Evolutionary conservation across 768 basidiomycete species (phyloP).

Genomic region (Holtermanniella nyarrowii): DNA sequence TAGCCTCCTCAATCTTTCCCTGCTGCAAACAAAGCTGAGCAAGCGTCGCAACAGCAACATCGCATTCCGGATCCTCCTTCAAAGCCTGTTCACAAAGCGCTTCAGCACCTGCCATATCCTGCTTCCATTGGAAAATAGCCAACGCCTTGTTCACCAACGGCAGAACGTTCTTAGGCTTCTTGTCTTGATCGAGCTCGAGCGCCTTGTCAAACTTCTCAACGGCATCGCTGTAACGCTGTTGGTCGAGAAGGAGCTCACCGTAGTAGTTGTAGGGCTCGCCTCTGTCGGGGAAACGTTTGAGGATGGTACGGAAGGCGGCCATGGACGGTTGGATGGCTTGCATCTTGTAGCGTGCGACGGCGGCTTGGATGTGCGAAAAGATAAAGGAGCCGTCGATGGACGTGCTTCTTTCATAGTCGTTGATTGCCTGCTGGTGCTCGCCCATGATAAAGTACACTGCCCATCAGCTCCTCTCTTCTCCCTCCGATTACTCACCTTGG

Average conservation of each 20-base stretch:
- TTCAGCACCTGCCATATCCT: conserved; percentile 60
- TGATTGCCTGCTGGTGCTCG: conserved; percentile 72
- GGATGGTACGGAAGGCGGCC: conserved; percentile 77
- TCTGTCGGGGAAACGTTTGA: conserved; percentile 71
- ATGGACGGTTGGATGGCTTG: conserved; percentile 68
- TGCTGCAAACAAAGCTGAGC: conserved; percentile 89
- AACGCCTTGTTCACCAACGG: conserved; percentile 97
- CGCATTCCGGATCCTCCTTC: conserved; percentile 79
- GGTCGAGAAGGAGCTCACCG: conserved; percentile 88
- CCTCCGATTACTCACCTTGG: conserved; percentile 54
- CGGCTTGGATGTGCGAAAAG: conserved; percentile 93
- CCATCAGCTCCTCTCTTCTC: neutral
- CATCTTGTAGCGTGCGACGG: conserved; percentile 92
- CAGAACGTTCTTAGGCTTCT: conserved; percentile 59
- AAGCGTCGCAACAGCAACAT: conserved; percentile 89
- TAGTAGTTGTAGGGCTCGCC: conserved; percentile 94
- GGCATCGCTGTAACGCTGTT: conserved; percentile 67
- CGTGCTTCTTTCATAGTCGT: conserved; percentile 85
- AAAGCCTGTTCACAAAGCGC: conserved; percentile 79
- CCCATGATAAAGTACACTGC: conserved; percentile 89
- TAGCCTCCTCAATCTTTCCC: conserved; percentile 72
- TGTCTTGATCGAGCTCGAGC: conserved; percentile 68
- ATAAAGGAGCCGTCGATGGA: conserved; percentile 78
- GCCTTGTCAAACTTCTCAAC: conserved; percentile 88
- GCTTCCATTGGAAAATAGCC: conserved; percentile 88